Evolutionary conservation across 352 stramenopile species (phyloP).

Genomic region (Phytopythium ostracodes): DNA sequence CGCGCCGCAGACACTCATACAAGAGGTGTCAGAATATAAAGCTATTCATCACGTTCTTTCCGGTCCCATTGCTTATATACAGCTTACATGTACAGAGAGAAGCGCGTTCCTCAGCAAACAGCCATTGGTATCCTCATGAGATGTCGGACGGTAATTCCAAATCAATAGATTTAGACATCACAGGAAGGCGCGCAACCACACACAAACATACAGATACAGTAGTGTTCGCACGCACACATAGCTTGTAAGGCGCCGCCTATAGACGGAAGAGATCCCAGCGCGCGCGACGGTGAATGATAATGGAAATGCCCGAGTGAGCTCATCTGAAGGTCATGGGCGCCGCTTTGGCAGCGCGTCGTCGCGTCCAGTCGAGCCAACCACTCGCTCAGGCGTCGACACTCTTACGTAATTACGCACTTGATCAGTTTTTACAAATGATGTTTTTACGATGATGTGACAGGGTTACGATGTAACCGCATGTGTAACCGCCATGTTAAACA

Average conservation of each 20-base stretch:
- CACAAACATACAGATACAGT: conserved; percentile 1
- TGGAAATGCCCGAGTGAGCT: no score
- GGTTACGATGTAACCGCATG: background rate
- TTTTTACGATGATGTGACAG: background rate
- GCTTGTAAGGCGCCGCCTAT: background rate
- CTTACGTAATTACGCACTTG: conserved; percentile 4
- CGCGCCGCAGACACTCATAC: conserved; percentile 68
- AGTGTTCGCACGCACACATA: background rate
- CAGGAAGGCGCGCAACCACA: conserved; percentile 31
- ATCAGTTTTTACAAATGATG: background rate
- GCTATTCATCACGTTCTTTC: conserved; percentile 83
- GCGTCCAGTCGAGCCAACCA: background rate
- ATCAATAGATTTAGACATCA: conserved; percentile 80
- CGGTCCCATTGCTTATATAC: background rate
- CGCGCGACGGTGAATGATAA: no score
- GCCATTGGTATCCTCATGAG: conserved; percentile 82
- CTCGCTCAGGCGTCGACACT: background rate
- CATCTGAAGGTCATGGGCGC: background rate
- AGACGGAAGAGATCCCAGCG: no score
- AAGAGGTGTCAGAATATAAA: conserved; percentile 90
- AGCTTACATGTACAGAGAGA: conserved; percentile 10
- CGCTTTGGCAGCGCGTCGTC: background rate
- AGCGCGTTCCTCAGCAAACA: conserved; percentile 84
- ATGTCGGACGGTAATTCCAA: conserved; percentile 89
- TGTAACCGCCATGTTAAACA: background rate